phyloP scores from a whole-genome alignment of 768 basidiomycete genomes.

The Peribolospora kevripleyi region DNA sequence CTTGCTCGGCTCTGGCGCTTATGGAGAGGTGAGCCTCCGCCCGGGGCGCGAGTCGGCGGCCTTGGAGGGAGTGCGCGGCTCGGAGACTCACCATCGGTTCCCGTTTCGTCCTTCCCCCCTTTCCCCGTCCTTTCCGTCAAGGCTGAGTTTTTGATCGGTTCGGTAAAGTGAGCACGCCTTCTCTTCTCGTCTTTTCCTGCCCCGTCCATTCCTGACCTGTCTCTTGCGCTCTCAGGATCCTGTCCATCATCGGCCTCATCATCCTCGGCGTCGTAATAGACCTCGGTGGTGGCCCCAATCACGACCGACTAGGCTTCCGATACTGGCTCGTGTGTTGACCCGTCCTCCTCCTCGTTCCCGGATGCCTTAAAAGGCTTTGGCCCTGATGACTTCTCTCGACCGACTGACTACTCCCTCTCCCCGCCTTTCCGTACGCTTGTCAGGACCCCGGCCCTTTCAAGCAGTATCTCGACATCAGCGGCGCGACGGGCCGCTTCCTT shows the following conservation, averaged over 20 bases:
- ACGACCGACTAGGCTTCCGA: constrained; percentile 29
- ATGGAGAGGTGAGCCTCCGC: constrained; percentile 21
- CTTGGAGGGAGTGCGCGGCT: too few relatives aligned
- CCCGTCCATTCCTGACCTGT: constrained; percentile 49
- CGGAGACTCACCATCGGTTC: neutral
- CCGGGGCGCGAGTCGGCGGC: too few relatives aligned
- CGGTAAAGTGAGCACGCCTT: too few relatives aligned
- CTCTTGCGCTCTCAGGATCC: constrained; percentile 22
- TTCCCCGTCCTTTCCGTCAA: too few relatives aligned
- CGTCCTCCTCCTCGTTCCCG: too few relatives aligned
- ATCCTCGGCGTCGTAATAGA: constrained; percentile 32
- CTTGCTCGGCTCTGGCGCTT: constrained; percentile 22
- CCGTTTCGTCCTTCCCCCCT: too few relatives aligned
- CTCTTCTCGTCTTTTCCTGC: neutral
- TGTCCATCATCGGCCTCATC: constrained; percentile 18
- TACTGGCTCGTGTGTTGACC: constrained; percentile 20
- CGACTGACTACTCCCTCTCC: neutral
- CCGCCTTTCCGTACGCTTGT: neutral
- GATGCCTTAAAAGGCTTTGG: constrained; percentile 3
- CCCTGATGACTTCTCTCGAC: too few relatives aligned
- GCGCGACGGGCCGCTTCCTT: constrained; percentile 19
- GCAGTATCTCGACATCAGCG: constrained; percentile 17
- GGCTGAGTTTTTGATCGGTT: too few relatives aligned
- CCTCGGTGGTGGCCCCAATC: constrained; percentile 33
- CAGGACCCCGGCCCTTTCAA: neutral